Percentiles rank a stretch among this genome's conserved stretches.
These are phyloP conservation scores for Candida sonorensis DNA, from an alignment of 805 yeast species.

Conservation along the genomic window DNA sequence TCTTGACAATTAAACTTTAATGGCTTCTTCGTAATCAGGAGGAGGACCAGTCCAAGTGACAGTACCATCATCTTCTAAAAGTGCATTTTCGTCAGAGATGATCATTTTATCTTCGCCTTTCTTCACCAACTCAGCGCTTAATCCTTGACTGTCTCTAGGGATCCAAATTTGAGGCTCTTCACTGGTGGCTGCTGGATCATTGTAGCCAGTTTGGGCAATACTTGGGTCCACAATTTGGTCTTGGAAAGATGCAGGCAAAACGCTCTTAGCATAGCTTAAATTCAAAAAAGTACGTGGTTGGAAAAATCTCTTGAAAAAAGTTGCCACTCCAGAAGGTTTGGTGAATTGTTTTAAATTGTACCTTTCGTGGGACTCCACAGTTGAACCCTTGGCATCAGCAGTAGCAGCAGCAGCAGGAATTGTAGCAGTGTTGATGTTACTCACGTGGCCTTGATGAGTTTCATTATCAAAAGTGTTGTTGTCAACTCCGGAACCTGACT, in stretches of 20 bases:
- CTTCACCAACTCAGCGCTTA: constrained; percentile 51
- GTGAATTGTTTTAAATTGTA: constrained; percentile 5
- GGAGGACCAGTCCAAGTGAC: constrained; percentile 55
- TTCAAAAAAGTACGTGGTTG: constrained; percentile 34
- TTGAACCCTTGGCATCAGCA: not conserved
- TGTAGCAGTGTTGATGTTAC: too few species aligned
- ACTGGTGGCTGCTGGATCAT: constrained; percentile 51
- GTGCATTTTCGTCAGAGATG: constrained; percentile 52
- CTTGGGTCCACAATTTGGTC: constrained; percentile 10
- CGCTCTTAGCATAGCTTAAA: constrained; percentile 33
- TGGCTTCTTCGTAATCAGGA: constrained; percentile 55
- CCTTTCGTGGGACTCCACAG: constrained; percentile 1
- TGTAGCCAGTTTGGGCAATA: constrained; percentile 25
- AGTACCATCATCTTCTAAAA: constrained; percentile 50
- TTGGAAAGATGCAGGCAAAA: constrained; percentile 32
- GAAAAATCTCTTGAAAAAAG: constrained; percentile 30
- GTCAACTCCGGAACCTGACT: not conserved
- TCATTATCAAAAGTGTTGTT: too few species aligned
- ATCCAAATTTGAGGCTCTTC: constrained; percentile 65
- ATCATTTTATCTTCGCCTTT: constrained; percentile 49
- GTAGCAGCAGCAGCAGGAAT: not conserved
- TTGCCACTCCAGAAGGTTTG: constrained; percentile 6
- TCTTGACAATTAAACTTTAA: constrained; percentile 11
- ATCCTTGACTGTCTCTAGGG: constrained; percentile 60
- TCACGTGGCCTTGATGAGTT: too few species aligned